These are phyloP conservation scores for Pichiaceae sp. DNA, from an alignment of 1,139 yeast genomes.

Conservation along the genomic window DNA sequence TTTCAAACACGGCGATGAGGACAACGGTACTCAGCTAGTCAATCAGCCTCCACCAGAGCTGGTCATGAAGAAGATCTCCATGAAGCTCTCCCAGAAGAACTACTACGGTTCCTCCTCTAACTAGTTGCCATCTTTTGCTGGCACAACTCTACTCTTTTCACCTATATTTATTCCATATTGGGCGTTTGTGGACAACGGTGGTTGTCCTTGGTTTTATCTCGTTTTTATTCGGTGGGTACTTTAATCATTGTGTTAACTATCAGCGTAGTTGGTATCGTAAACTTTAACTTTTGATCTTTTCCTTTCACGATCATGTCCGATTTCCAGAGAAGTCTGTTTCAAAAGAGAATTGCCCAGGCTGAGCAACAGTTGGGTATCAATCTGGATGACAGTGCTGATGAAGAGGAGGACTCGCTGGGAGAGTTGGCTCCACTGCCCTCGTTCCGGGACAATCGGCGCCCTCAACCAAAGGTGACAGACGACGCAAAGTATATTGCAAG, in stretches of 20 bases:
- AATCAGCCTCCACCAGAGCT: conserved; percentile 6
- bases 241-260: neutral
- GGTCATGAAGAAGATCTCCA: conserved; percentile 4
- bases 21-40: conserved; percentile 10
- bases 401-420: conserved; percentile 9
- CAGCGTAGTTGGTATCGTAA: neutral
- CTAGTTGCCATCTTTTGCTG: neutral
- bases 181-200: neutral
- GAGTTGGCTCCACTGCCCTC: conserved; percentile 4
- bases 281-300: neutral
- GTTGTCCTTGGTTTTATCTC: neutral
- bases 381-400: conserved; percentile 15
- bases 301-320: conserved; percentile 30
- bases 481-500: conserved; percentile 4
- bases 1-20: conserved; percentile 61
- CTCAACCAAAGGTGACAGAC: neutral
- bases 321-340: conserved; percentile 33
- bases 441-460: neutral
- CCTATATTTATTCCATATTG: neutral
- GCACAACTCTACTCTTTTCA: neutral
- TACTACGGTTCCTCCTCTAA: conserved; percentile 1
- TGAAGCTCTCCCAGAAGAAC: conserved; percentile 3
- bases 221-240: neutral
- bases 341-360: conserved; percentile 30
- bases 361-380: conserved; percentile 32